Evolutionary conservation across 768 basidiomycete genomes (phyloP).

Genomic region (Rickenella mellea): DNA sequence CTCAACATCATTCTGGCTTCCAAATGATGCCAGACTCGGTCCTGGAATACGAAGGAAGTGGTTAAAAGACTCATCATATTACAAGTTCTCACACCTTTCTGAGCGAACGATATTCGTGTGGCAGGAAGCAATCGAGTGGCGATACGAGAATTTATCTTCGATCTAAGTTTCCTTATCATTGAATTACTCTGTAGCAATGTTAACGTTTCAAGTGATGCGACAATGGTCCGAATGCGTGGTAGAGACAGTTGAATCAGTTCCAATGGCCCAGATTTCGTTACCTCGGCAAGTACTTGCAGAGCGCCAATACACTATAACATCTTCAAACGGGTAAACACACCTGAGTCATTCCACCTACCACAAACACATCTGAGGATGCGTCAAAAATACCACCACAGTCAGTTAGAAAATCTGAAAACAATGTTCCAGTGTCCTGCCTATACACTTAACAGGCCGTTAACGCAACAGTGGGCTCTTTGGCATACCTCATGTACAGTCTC

Average conservation of each 20-base stretch:
- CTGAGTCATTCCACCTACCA: constrained; percentile 29
- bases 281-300: constrained; percentile 61
- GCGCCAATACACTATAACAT: constrained; percentile 50
- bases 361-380: constrained; percentile 36
- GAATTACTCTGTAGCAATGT: constrained; percentile 43
- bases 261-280: constrained; percentile 52
- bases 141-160: constrained; percentile 60
- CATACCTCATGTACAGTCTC: constrained; percentile 70
- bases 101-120: constrained; percentile 21
- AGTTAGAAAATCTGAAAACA: constrained; percentile 43
- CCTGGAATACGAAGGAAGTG: too few species aligned
- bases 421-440: constrained; percentile 50
- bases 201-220: constrained; percentile 30
- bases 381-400: constrained; percentile 32
- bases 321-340: background rate
- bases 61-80: constrained; percentile 3
- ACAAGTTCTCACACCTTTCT: constrained; percentile 27
- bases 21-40: constrained; percentile 9
- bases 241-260: constrained; percentile 39
- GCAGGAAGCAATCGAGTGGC: constrained; percentile 55
- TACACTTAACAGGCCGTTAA: background rate
- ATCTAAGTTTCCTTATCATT: constrained; percentile 55
- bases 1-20: constrained; percentile 6
- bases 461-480: constrained; percentile 6
- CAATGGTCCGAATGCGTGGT: constrained; percentile 35